Evolutionary conservation across 2,329 filamentous ascomycete genomes (phyloP), one percentile per base, ranked within the genome.

Genomic region (Elsinoe batatas): DNA sequence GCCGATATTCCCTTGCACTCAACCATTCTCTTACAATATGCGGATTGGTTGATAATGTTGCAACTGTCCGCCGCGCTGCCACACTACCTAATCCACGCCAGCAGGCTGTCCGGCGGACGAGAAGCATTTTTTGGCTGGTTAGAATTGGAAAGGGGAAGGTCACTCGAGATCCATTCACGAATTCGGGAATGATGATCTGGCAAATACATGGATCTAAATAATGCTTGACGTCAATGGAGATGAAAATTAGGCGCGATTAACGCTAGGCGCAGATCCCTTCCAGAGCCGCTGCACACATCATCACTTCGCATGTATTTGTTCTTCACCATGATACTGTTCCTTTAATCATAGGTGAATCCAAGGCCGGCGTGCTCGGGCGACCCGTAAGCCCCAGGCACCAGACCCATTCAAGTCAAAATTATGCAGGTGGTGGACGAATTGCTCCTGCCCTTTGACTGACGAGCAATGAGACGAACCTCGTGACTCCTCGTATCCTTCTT

Each of bases 21-120:
- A 15, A 32, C 20, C 30, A 3, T 12, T 47, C 10, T 13, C 62
- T 37, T 66, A 71, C 69, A 38, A 72, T 71, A 59, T 75, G 68
- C 30, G 68, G 65, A 60, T 75, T 76, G 55, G 70, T 68, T 57
- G 71, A 67, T 7, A 76, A 62, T 12, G 73, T 76, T 6, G 74
- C 69, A 12, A 70, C 43, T 53, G 61, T 57, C 58, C 67, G 53
- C 6, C 58, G 57, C 13, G 13, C 12, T 15, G 32, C 15, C 26
- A 20, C 12, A 5, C 10, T 15, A 5, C 40, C 4, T 13, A 44
- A 13, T 5, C n/a, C 40, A 26, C n/a, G 12, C 12, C 40, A 20
- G 15, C 15, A 22, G 12, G 18, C 8, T 18, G 17, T 15, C 5
- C 13, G 40, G 12, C 15, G 15, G 5, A 2, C 11, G 20, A 6